Evolutionary conservation across 2,329 filamentous ascomycete genomes (phyloP), one percentile per base, ranked within the genome.

Genomic region (Mycosphaerelloides madeirae): DNA sequence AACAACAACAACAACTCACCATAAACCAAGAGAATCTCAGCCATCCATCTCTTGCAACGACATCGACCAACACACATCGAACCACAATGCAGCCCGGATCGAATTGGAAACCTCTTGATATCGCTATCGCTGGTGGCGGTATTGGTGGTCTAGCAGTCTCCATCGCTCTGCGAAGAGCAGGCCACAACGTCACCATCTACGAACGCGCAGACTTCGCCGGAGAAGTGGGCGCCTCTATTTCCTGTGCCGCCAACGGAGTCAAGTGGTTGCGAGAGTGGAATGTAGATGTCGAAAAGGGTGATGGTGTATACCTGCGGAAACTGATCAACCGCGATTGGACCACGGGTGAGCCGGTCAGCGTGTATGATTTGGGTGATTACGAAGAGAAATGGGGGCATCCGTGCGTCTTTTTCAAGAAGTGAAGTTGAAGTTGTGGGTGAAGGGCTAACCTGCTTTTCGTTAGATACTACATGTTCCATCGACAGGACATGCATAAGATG

Each of bases 241-340:
- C 77, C 0, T 85, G 81, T 55, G 83, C 83, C 1, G 81, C 83
- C 8, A 86, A 86, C 55, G 83, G 82, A 6, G 83, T 81, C 1
- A 73, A 79, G 36, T 86, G 81, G 81, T 67, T 86, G 6, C 76
- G 83, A 49, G 79, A 83, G 60, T 86, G 83, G 83, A 69, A 69
- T 0, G 79, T 85, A 1, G 78, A 85, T 55, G 69, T 85, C 1
- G 67, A 67, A 12, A 79, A 79, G 56, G 83, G 81, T 7, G 77
- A 84, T 45, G 81, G 81, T 0, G 82, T 86, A 1, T 68, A 85
- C 1, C 65, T 86, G 38, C 73, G 72, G 63, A 80, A 80, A 56
- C 72, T 86, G 41, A 85, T 86, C 66, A 83, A 80, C 60, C 75
- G 78, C 3, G 81, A 85, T 64, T 86, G 82, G 82, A 75, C 77